These are phyloP conservation scores for Solanum pinnatisectum DNA, from an alignment of 257 asterid species.

Conservation along the genomic window DNA sequence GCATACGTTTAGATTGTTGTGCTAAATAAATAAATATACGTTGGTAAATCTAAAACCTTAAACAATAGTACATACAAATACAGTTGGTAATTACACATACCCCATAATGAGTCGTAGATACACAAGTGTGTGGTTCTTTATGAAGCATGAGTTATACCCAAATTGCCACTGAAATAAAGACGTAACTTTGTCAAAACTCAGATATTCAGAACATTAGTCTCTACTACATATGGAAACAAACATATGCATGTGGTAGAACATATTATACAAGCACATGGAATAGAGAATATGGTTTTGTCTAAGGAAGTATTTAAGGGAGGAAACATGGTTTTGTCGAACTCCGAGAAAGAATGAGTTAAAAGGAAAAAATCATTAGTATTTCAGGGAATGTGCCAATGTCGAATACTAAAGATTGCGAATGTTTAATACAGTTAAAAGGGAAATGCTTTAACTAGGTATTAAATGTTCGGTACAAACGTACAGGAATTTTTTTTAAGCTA, in stretches of 20 bases:
- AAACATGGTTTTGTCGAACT: not conserved
- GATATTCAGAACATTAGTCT: not conserved
- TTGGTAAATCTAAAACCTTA: not conserved
- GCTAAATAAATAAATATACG: not conserved
- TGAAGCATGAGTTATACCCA: slow-evolving; percentile 89
- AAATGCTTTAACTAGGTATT: not conserved
- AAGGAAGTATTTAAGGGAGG: not conserved
- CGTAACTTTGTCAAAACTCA: slow-evolving; percentile 8
- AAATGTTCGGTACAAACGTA: not conserved
- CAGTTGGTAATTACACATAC: slow-evolving; percentile 25
- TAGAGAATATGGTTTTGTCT: not conserved
- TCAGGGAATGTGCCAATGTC: not conserved
- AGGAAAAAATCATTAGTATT: not conserved
- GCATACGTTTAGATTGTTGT: not conserved
- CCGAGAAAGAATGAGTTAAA: not conserved
- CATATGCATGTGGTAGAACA: not conserved
- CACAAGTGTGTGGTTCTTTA: slow-evolving; percentile 63
- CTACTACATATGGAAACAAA: not conserved
- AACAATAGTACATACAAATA: not conserved
- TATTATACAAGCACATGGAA: not conserved
- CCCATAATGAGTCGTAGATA: slow-evolving; percentile 75
- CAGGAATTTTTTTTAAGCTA: too few relatives aligned
- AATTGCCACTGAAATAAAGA: slow-evolving; percentile 82
- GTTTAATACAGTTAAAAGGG: not conserved
- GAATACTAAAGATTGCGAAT: not conserved